Base-by-base conservation (phyloP, 2,329 filamentous ascomycete genomes). In the Diatrype stigma region DNA sequence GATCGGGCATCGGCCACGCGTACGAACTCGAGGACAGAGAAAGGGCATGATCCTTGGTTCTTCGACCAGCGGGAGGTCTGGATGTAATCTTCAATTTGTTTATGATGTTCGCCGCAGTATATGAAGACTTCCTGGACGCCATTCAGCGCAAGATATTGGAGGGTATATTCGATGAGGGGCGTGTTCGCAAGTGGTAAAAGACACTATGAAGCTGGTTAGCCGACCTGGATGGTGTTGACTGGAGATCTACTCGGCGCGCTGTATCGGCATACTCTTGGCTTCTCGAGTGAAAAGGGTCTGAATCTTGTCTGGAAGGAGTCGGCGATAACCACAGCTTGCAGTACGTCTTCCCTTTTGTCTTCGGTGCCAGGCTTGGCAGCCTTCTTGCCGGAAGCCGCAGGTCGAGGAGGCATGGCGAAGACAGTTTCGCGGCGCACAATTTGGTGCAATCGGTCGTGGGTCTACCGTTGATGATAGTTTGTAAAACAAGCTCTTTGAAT, bases 261-360 rank as follows among this genome's bases (percentile, higher is more conserved):
- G 42, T 49, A 37, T 7, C 14, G 14, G 14, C 34, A 37, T 78
- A 94, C 90, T 78, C 94, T 82, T 65, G 94, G 94, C 60, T 82
- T 88, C 67, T 96, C 89, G 51, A 95, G 74, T 0, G 91, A 93
- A 66, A 97, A 94, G 0, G 94, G 94, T 61, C 80, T 83, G 73
- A 96, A 99, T 68, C 90, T 80, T 45, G 90, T 91, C 70, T 97
- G 92, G 68, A 96, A 99, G 1, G 90, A 92, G 76, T 99, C 94
- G 58, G 93, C 89, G 57, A 99, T 84, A 52, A 99, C 65, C 50
- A 67, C 65, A 38, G 65, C 65, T 45, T 84, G 80, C 50, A 84
- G 70, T 54, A 78, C 75, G 65, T 83, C 79, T 59, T 84, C 80
- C 60, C 75, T 72, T 65, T 82, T 82, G 63, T 84, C 80, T 45